Percentiles rank a stretch among this genome's conserved stretches.
phyloP scores from a whole-genome alignment of 768 basidiomycete genomes.

The Amanita phalloides region DNA sequence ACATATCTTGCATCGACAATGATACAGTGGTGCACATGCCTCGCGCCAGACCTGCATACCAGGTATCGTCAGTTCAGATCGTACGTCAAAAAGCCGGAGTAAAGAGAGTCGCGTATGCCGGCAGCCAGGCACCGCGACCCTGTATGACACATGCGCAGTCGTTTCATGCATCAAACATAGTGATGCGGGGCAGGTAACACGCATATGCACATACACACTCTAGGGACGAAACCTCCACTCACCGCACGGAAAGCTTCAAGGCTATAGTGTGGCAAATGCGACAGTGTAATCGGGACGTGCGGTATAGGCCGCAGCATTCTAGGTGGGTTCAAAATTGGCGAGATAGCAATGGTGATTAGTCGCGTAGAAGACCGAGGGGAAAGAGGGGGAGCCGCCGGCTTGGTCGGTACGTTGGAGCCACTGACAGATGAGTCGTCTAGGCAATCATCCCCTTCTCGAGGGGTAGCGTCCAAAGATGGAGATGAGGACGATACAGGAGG shows the following conservation, averaged over 20 bases:
- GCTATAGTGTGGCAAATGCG: constrained; percentile 46
- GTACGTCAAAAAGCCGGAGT: neutral
- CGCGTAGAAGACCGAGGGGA: constrained; percentile 4
- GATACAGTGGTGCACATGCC: constrained; percentile 59
- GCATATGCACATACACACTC: neutral
- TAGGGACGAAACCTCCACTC: constrained; percentile 13
- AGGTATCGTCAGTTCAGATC: constrained; percentile 4
- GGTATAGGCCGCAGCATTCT: constrained; percentile 57
- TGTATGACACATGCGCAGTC: neutral
- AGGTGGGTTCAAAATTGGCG: constrained; percentile 55
- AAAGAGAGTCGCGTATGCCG: neutral
- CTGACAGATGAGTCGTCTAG: constrained; percentile 9
- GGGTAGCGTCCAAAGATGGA: constrained; percentile 1
- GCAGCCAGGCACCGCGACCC: neutral
- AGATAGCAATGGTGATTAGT: constrained; percentile 28
- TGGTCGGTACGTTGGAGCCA: neutral
- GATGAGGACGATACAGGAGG: constrained; percentile 28
- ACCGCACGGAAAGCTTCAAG: constrained; percentile 48
- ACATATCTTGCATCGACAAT: constrained; percentile 66
- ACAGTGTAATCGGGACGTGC: constrained; percentile 47
- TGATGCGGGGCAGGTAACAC: neutral
- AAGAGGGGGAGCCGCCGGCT: neutral
- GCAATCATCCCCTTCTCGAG: constrained; percentile 21
- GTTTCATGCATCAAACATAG: neutral
- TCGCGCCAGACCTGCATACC: constrained; percentile 56